Evolutionary conservation across 345 rosid genomes (phyloP).

Genomic region (Luvunga scandens): DNA sequence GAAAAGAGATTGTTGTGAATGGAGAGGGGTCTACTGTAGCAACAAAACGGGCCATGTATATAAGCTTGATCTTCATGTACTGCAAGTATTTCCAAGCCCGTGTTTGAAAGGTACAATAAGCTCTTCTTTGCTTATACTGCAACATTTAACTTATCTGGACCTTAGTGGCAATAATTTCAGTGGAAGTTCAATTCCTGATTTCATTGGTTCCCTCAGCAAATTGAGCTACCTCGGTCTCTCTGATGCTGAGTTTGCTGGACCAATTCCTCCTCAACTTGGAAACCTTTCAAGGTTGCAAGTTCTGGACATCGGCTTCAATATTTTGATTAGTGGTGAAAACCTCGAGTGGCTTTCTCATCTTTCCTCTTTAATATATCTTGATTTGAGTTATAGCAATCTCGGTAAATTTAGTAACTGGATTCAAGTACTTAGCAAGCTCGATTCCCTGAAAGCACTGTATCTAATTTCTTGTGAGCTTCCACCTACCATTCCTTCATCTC

Average conservation of each 20-base stretch:
- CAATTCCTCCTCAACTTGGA: background rate
- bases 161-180: background rate
- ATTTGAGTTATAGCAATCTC: background rate
- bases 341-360: constrained; percentile 8
- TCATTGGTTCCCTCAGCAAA: constrained; percentile 2
- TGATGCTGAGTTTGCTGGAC: background rate
- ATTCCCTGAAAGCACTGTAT: background rate
- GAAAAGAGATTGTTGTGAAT: constrained; percentile 17
- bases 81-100: background rate
- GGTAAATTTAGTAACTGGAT: constrained; percentile 13
- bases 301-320: constrained; percentile 1
- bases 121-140: background rate
- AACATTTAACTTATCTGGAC: background rate
- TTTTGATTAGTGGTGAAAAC: background rate
- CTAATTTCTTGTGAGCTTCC: background rate
- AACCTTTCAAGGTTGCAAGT: constrained; percentile 12
- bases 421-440: background rate
- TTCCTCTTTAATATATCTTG: constrained; percentile 5
- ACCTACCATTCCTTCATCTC: background rate
- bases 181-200: background rate
- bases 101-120: background rate
- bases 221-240: background rate
- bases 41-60: constrained; percentile 8
- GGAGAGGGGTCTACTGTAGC: constrained; percentile 21
- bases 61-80: constrained; percentile 14